Base-by-base conservation (phyloP, 2,329 filamentous ascomycete genomes). In the Colletotrichum agaves region DNA sequence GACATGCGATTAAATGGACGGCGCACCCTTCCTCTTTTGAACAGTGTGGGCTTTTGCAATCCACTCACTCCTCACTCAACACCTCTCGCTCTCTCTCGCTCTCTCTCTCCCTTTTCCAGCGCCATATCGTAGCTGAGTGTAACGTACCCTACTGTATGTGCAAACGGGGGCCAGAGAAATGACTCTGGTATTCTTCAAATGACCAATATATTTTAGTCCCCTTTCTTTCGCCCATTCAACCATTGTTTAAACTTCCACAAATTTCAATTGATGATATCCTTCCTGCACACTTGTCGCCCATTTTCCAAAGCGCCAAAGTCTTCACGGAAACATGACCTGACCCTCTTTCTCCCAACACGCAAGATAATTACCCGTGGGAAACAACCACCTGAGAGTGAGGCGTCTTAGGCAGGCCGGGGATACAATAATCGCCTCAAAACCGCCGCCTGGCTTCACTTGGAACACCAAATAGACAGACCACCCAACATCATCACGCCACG, bases 81-180 rank as follows among this genome's bases (percentile, higher is more conserved):
- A 27, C 6, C 23, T 27, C 23, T 27, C 27, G 6, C 27, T 27
- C 27, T 23, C 21, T 23, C 21, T 23, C 21, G n/a, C 23, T 27
- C 23, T 27, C 27, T 27, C 27, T 27, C 27, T 23, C 21, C 4
- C 21, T 23, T n/a, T 31, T 21, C 31, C 35, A 55, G 37, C 52
- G 17, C 33, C 52, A 21, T 35, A 56, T 56, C 52, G 27, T 19
- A 41, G 52, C 52, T 41, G 52, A 56, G 52, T 50, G 57, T 50
- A 46, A 58, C 35, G 44, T 53, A n/a, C 50, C 50, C 50, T 53
- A 39, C 56, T 52, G 43, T 19, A 35, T 35, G 21, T 53, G 50
- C 52, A 56, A 56, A 56, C 52, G 37, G 52, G 52, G 52, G 37
- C 17, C 33, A n/a, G 12, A 31, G 12, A 37, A 23, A 10, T 12